Evolutionary conservation across 768 basidiomycete species (phyloP), one percentile per base, ranked within the genome.

Genomic region (Termitomyces sp.): DNA sequence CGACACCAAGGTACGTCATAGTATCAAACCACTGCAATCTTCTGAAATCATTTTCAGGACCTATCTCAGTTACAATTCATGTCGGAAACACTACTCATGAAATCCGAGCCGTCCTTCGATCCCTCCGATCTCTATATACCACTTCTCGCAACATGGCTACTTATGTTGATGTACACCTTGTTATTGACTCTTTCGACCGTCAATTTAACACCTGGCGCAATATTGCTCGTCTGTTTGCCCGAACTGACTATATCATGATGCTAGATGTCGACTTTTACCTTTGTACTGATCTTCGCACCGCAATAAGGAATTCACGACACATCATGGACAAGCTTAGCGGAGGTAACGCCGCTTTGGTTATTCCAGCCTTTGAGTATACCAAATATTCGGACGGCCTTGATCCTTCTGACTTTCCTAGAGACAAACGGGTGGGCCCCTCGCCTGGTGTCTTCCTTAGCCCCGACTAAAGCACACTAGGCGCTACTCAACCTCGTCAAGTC

Each of bases 201-300:
- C 90, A 93, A 68, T 87, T 95, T 77, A 95, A 95, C 70, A 85
- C 89, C 23, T 95, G 92, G 90, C 81, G 93, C 34, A 95, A 95
- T 68, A 82, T 86, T 42, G 93, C 92, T 3, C 84, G 93, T 41
- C 75, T 92, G 50, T 91, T 92, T 64, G 87, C 92, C 4, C 82
- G 90, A 14, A 93, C 93, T 8, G 82, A 89, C 61, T 91, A 83
- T 62, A 82, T 94, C 56, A 89, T 95, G 85, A 89, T 94, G 86
- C 84, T 95, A 51, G 94, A 95, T 68, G 87, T 95, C 59, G 92
- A 95, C 69, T 94, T 95, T 69, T 86, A 82, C 32, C 71, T 90
- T 11, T 92, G 92, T 68, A 93, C 93, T 46, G 84, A 91, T 72
- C 90, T 92, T 69, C 80, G 88, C 56, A 67, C 71, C 29, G 76